Percentiles rank a stretch among this genome's conserved stretches.
Evolutionary conservation across 2,329 filamentous ascomycete genomes (phyloP).

Genomic region (Orbilia ellipsospora): DNA sequence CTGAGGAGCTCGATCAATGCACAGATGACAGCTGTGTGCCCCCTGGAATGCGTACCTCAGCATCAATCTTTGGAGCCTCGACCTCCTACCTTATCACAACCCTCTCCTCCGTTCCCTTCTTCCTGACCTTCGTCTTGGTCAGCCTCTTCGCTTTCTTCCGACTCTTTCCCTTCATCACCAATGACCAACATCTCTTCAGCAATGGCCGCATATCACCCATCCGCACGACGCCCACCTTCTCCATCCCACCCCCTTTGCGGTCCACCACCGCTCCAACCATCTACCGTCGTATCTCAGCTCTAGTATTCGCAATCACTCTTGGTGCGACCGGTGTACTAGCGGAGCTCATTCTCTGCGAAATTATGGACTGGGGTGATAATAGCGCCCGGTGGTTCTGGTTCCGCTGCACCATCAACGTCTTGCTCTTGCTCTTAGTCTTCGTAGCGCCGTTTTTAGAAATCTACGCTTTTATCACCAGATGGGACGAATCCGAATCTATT

Average conservation of each 20-base stretch:
- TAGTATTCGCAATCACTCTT: slow-evolving; percentile 80
- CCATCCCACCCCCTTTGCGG: slow-evolving; percentile 5
- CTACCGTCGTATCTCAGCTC: slow-evolving; percentile 66
- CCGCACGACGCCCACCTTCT: background rate
- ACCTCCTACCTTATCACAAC: slow-evolving; percentile 32
- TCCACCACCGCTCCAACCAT: slow-evolving; percentile 16
- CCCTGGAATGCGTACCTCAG: slow-evolving; percentile 12
- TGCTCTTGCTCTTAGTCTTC: slow-evolving; percentile 78
- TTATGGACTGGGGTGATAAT: slow-evolving; percentile 78
- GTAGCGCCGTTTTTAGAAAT: slow-evolving; percentile 83
- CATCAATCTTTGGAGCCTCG: slow-evolving; percentile 4
- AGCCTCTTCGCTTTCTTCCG: slow-evolving; percentile 32
- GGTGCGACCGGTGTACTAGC: slow-evolving; percentile 81
- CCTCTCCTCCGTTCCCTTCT: slow-evolving; percentile 41
- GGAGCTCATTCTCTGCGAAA: slow-evolving; percentile 84
- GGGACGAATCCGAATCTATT: slow-evolving; percentile 54
- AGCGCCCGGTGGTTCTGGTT: slow-evolving; percentile 75
- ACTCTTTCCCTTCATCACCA: slow-evolving; percentile 38
- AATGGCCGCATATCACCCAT: slow-evolving; percentile 27
- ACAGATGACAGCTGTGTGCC: slow-evolving; percentile 49
- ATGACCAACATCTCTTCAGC: slow-evolving; percentile 10
- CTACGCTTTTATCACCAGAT: slow-evolving; percentile 70
- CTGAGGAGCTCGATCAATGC: slow-evolving; percentile 38
- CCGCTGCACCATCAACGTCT: slow-evolving; percentile 74
- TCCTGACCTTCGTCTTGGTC: slow-evolving; percentile 36